Evolutionary conservation across 352 stramenopile species (phyloP).

Genomic region (Paralagenidium karlingii): DNA sequence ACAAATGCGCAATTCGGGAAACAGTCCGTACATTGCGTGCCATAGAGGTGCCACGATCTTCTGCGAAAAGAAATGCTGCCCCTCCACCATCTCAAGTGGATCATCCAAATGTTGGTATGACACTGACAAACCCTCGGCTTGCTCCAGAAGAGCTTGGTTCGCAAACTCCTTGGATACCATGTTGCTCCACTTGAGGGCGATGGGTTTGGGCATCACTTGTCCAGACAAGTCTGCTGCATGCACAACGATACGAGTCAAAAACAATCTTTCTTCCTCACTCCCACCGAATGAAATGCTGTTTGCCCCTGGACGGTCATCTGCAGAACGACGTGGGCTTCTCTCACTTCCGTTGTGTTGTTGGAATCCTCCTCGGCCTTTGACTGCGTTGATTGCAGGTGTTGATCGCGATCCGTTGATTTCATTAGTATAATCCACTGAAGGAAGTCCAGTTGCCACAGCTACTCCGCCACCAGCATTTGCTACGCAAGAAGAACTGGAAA

Average conservation of each 20-base stretch:
- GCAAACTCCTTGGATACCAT: conserved; percentile 86
- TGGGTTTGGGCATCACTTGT: conserved; percentile 74
- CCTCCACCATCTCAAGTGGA: conserved; percentile 74
- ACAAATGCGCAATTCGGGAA: conserved; percentile 52
- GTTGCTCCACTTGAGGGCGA: conserved; percentile 86
- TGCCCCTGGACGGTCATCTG: no score
- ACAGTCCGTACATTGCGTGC: conserved; percentile 63
- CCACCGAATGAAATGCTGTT: no score
- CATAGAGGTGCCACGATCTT: conserved; percentile 73
- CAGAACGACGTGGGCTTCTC: no score
- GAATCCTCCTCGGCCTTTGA: no score
- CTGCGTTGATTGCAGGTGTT: no score
- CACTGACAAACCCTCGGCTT: conserved; percentile 62
- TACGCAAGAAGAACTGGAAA: no score
- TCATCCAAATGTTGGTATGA: conserved; percentile 75
- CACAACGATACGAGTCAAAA: conserved; percentile 76
- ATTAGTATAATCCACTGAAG: no score
- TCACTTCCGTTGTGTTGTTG: no score
- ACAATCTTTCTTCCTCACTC: conserved; percentile 63
- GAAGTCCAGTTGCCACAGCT: no score
- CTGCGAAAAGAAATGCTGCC: conserved; percentile 76
- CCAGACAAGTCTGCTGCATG: conserved; percentile 80
- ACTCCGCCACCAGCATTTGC: no score
- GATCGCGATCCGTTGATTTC: no score
- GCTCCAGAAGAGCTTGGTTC: conserved; percentile 73